Conservation (phyloP, 2,329 filamentous ascomycete species). For the Colletotrichum agaves region DNA sequence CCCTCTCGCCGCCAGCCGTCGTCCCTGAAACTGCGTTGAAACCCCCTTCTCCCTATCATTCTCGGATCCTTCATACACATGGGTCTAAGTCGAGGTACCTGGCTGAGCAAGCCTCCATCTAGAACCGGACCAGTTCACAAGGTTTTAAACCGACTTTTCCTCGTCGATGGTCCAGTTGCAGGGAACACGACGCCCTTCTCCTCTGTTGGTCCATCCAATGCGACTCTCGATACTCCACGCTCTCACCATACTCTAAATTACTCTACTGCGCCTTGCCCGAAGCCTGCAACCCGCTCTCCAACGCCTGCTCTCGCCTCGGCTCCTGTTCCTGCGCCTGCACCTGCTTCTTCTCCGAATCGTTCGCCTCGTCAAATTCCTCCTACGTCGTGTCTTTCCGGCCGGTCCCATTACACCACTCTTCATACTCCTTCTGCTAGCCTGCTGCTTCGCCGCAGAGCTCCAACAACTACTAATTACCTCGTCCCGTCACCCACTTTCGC, state of each 20-base stretch:
- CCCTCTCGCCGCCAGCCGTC: constrained; percentile 25
- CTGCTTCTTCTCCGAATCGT: constrained; percentile 11
- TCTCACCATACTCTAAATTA: constrained; percentile 37
- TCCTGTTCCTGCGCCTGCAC: background rate
- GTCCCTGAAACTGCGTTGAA: constrained; percentile 36
- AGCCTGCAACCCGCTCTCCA: constrained; percentile 4
- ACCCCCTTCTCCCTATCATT: constrained; percentile 36
- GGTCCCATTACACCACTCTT: constrained; percentile 34
- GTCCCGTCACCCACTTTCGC: constrained; percentile 32
- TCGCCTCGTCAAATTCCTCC: background rate
- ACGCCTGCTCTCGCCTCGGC: constrained; percentile 6
- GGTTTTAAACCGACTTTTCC: constrained; percentile 49
- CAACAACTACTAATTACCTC: constrained; percentile 37
- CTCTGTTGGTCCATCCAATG: constrained; percentile 35
- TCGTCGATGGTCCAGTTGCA: constrained; percentile 42
- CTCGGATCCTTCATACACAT: constrained; percentile 28
- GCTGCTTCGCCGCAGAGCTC: constrained; percentile 32
- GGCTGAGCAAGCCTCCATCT: constrained; percentile 29
- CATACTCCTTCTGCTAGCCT: constrained; percentile 13
- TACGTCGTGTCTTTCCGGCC: constrained; percentile 20
- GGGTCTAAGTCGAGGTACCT: constrained; percentile 37
- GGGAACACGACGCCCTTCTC: constrained; percentile 33
- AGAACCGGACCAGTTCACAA: constrained; percentile 33
- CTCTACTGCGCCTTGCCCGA: constrained; percentile 31
- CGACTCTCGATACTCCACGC: constrained; percentile 33